Conservation (phyloP, 257 asterid species). For the Asclepias syriaca region DNA sequence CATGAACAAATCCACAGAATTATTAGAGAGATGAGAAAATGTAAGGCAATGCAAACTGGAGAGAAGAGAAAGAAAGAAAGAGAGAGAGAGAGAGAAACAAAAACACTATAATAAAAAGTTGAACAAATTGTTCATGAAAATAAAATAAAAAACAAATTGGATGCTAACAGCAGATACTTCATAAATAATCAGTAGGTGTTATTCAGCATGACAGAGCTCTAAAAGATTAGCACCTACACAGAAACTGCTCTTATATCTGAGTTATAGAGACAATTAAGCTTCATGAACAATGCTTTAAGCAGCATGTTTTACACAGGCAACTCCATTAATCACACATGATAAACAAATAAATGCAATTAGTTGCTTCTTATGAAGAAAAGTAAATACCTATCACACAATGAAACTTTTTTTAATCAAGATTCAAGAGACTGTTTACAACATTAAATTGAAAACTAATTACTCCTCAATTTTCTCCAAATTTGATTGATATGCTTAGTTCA, state of each 20-base stretch:
- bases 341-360: background rate
- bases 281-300: background rate
- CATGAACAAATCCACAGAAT: slow-evolving; percentile 4
- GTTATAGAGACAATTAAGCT: background rate
- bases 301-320: background rate
- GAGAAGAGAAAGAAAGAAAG: too few relatives aligned
- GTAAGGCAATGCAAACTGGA: background rate
- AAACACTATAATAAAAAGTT: background rate
- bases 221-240: background rate
- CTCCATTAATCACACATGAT: background rate
- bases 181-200: background rate
- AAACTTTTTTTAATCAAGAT: background rate
- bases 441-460: background rate
- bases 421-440: background rate
- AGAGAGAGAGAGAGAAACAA: background rate
- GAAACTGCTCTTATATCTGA: background rate
- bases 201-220: background rate
- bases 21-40: background rate
- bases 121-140: background rate
- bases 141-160: background rate
- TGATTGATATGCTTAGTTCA: background rate
- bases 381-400: background rate
- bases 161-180: background rate
- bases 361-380: background rate
- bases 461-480: background rate